phyloP scores from a whole-genome alignment of 768 basidiomycete genomes.

The Calocybe gangraenosa region DNA sequence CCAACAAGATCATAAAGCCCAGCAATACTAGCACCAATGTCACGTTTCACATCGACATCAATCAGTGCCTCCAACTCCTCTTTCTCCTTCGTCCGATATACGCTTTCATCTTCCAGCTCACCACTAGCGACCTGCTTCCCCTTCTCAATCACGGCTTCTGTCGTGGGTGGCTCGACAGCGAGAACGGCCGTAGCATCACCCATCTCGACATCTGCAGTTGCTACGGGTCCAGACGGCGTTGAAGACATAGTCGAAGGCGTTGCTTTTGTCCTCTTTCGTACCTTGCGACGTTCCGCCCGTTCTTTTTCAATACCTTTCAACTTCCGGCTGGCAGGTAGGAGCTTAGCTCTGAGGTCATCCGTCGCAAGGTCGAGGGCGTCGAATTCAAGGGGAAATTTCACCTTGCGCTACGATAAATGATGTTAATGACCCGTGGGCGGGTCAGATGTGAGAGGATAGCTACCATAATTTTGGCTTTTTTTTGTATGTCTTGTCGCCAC shows the following conservation, averaged over 20 bases:
- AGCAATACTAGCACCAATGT: constrained; percentile 70
- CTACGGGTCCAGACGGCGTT: constrained; percentile 19
- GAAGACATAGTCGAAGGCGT: constrained; percentile 22
- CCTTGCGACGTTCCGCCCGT: constrained; percentile 75
- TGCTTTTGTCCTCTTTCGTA: constrained; percentile 69
- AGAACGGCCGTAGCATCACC: constrained; percentile 25
- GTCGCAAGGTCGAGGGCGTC: constrained; percentile 82
- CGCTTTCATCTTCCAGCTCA: constrained; percentile 62
- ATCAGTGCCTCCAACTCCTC: constrained; percentile 62
- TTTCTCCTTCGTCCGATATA: constrained; percentile 61
- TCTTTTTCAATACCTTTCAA: constrained; percentile 83
- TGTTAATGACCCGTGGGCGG: background rate
- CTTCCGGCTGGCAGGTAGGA: constrained; percentile 66
- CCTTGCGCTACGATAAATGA: constrained; percentile 56
- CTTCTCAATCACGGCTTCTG: constrained; percentile 20
- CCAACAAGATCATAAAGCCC: constrained; percentile 92
- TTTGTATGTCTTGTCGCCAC: constrained; percentile 86
- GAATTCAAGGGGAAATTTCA: constrained; percentile 88
- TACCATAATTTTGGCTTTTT: constrained; percentile 99
- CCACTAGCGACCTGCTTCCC: constrained; percentile 29
- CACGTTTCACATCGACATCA: constrained; percentile 55
- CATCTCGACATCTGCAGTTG: constrained; percentile 46
- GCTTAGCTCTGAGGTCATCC: constrained; percentile 68
- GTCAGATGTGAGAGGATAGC: constrained; percentile 8
- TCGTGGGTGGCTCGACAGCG: constrained; percentile 17